A percentile compares a stretch with the other conserved stretches of the same genome.
phyloP scores from a whole-genome alignment of 108 stramenopile genomes.

The Stephanodiscus triporus region DNA sequence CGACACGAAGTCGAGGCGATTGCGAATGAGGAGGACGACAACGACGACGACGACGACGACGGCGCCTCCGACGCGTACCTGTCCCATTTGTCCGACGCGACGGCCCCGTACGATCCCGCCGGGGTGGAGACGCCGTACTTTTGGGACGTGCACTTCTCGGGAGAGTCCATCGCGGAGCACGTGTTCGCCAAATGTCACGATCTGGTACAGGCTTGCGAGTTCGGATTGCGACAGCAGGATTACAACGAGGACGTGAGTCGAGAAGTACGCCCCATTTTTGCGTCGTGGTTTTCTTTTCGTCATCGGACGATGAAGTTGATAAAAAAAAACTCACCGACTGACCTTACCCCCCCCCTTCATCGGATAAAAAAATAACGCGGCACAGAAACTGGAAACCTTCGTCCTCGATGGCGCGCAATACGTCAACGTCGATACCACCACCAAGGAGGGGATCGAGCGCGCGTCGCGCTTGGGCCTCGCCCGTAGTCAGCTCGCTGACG shows the following conservation, averaged over 20 bases:
- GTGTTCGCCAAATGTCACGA: conserved; percentile 43
- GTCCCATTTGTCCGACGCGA: conserved; percentile 23
- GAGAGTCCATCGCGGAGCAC: conserved; percentile 49
- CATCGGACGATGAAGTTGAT: too few species aligned
- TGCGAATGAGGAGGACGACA: neutral
- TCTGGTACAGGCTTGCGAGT: conserved; percentile 42
- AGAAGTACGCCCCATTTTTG: too few species aligned
- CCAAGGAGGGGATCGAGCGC: conserved; percentile 40
- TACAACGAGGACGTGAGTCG: conserved; percentile 42
- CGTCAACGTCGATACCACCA: conserved; percentile 56
- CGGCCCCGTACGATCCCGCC: conserved; percentile 20
- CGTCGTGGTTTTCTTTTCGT: neutral
- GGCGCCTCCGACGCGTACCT: conserved; percentile 17
- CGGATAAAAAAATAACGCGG: too few species aligned
- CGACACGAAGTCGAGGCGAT: neutral
- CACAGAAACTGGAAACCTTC: conserved; percentile 34
- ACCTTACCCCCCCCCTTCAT: too few species aligned
- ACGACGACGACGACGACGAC: neutral
- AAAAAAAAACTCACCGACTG: too few species aligned
- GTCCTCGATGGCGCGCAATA: conserved; percentile 38
- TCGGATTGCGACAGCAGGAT: conserved; percentile 46
- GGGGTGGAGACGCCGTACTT: conserved; percentile 48
- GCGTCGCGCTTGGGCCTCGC: conserved; percentile 48
- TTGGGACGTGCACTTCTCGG: conserved; percentile 58
- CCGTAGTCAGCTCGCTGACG: conserved; percentile 39